Evolutionary conservation across 169 alveolate genomes (phyloP), one percentile per base, ranked within the genome.

Genomic region (Plasmodium vivax): DNA sequence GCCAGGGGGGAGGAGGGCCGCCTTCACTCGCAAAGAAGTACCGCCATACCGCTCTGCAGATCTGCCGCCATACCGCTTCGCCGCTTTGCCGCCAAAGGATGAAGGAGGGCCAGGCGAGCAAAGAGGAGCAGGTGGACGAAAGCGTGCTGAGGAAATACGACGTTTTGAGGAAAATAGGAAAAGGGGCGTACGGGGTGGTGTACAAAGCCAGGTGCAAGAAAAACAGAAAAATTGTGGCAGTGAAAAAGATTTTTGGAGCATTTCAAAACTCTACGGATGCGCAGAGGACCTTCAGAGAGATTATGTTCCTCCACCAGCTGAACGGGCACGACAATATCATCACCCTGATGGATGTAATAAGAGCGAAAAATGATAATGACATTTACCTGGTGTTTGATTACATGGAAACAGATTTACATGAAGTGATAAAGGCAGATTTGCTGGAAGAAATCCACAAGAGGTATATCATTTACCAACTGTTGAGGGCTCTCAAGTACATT

Each of bases 211-310:
- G 96, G 47, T 99, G 99, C 94, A 98, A 97, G 85, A 97, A 98
- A 77, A 98, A 99, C 45, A 96, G 98, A 71, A 99, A 99, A 87
- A 97, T 98, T 16, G 99, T 99, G 1, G 99, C 99, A 23, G 96
- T 99, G 85, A 99, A 99, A 97, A 99, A 99, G 95, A 98, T 98
- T 62, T 99, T 98, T 96, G 99, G 99, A 95, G 99, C 99, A 16
- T 99, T 99, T 95, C 98, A 99, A 92, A 99, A 99, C 93, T 98
- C 99, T 41, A 99, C 99, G 16, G 99, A 99, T 96, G 99, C 99
- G 5, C 99, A 99, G 94, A 96, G 99, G 72, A 99, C 99, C 27
- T 99, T 98, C 96, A 95, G 99, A 83, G 99, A 99, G 94, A 98
- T 99, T 56, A 99, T 98, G 99, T 98, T 99, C 95, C 97, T 99